Conservation (phyloP, 2,329 filamentous ascomycete genomes). For the Hymenoscyphus fraxineus region DNA sequence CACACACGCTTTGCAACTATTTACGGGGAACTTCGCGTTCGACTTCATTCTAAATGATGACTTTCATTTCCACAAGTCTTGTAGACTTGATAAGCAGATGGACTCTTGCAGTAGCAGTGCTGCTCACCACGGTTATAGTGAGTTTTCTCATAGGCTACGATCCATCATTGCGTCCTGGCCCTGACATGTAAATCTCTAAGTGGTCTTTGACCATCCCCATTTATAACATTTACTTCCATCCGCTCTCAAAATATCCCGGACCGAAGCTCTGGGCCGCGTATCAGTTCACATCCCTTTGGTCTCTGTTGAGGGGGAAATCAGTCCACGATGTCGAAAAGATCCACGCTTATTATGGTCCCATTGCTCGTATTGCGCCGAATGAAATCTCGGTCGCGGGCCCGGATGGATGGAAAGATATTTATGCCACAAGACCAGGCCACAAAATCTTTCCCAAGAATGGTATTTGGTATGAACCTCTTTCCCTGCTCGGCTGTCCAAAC, state of each 20-base stretch:
- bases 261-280: not conserved
- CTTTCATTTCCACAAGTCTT: not conserved
- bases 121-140: not conserved
- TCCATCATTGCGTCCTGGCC: not conserved
- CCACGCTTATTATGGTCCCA: slow-evolving; percentile 6
- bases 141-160: not conserved
- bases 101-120: not conserved
- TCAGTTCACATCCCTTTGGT: not conserved
- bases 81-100: not conserved
- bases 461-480: not conserved
- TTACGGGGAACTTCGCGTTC: no score
- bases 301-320: not conserved
- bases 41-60: no score
- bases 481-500: no score
- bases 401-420: slow-evolving; percentile 8
- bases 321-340: not conserved
- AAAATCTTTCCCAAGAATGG: slow-evolving; percentile 4
- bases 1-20: no score
- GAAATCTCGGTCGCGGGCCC: not conserved
- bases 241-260: slow-evolving; percentile 12
- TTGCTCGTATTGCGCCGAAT: slow-evolving; percentile 4
- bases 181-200: not conserved
- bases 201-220: not conserved
- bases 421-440: not conserved
- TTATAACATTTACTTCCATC: slow-evolving; percentile 14